Evolutionary conservation across 768 basidiomycete species (phyloP), one percentile per base, ranked within the genome.

Genomic region (Rhodosporidiobolus sp.): DNA sequence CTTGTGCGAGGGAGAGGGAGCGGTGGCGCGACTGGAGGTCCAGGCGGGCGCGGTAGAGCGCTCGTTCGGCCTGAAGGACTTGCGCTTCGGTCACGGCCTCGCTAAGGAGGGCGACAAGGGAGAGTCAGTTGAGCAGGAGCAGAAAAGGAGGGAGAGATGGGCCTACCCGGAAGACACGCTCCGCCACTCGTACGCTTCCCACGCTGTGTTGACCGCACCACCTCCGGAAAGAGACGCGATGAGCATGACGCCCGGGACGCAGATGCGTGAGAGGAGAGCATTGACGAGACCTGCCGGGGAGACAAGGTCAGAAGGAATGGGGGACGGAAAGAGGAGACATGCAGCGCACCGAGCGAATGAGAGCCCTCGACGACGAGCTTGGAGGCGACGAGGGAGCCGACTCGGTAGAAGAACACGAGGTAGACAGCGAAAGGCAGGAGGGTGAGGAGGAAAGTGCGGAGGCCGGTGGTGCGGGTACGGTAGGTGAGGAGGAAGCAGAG

Each of bases 181-280:
- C 1, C 77, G 59, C 78, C 78, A 79, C 34, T 79, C 78, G 59
- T 72, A 79, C 9, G 78, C 78, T 26, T 79, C 71, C 78, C 78
- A 79, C 0, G 78, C 78, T 0, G 77, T 78, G 65, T 75, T 79
- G 67, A 79, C 72, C 0, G 78, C 78, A 63, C 76, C 77, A 9
- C 77, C 78, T 0, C 78, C 78, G 0, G 78, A 79, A 0, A 79
- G 68, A 0, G 72, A 70, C 4, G 78, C 78, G 52, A 79, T 79
- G 12, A 79, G 69, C 22, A 76, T 46, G n/a, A 77, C 75, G 24
- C 78, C 78, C 4, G 78, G 78, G 5, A 76, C 77, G 61, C 77
- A 78, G 24, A 79, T 75, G 0, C 78, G 75, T 19, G 77, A 73
- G 4, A 79, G 68, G 12, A 76, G 67, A 5, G 67, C 59, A 55